Conservation (phyloP, 2,329 filamentous ascomycete genomes). For the Pestalotiopsis sp. region DNA sequence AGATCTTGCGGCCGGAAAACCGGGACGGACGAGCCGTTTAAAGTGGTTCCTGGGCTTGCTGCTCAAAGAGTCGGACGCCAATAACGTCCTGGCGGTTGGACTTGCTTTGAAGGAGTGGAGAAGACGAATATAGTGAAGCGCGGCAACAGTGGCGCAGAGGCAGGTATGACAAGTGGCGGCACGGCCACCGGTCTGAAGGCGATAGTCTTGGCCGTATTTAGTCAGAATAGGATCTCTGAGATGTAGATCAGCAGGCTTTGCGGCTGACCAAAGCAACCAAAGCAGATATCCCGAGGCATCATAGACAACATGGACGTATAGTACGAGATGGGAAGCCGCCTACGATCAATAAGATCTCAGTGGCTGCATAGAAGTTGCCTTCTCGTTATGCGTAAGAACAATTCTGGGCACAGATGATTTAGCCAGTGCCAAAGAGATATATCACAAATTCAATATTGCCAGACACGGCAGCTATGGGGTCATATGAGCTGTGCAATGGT, state of each 20-base stretch:
- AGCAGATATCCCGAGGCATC: not conserved
- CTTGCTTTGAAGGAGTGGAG: conserved; percentile 23
- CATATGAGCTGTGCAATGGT: conserved; percentile 13
- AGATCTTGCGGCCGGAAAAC: conserved; percentile 34
- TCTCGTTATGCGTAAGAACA: not conserved
- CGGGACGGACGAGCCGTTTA: conserved; percentile 37
- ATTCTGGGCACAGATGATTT: not conserved
- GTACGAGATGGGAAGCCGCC: not conserved
- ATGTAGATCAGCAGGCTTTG: not conserved
- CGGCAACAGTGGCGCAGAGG: not conserved
- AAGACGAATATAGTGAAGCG: not conserved
- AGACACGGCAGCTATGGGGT: conserved; percentile 11
- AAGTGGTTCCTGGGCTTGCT: conserved; percentile 38
- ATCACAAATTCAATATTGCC: conserved; percentile 12
- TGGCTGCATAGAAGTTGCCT: not conserved
- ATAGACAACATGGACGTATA: not conserved
- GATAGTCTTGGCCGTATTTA: not conserved
- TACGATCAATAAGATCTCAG: not conserved
- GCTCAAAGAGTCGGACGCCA: conserved; percentile 24
- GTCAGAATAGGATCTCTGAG: not conserved
- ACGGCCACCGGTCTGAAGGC: not conserved
- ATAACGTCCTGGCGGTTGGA: conserved; percentile 25
- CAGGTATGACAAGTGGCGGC: not conserved
- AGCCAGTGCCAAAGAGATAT: conserved; percentile 7
- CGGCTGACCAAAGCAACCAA: not conserved